A percentile compares a stretch with the other conserved stretches of the same genome.
Evolutionary conservation across 2,329 filamentous ascomycete genomes (phyloP).

Genomic region (Albifimbria verrucaria): DNA sequence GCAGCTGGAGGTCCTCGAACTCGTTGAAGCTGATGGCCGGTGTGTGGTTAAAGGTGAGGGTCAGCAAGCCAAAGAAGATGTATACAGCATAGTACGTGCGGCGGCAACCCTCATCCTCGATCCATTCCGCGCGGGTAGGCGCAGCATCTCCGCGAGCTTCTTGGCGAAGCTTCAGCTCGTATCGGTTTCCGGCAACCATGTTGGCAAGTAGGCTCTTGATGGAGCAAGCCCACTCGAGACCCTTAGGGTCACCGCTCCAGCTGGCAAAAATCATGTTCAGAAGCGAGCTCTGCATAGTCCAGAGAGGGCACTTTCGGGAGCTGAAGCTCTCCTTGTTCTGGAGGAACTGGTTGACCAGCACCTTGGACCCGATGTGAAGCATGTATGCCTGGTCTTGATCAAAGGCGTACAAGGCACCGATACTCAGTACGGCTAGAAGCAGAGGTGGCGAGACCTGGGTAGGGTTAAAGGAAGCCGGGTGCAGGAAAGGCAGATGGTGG

Average conservation of each 20-base stretch:
- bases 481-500: constrained; percentile 92
- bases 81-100: constrained; percentile 98
- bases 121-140: constrained; percentile 85
- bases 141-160: constrained; percentile 76
- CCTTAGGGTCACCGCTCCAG: constrained; percentile 98
- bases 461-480: constrained; percentile 85
- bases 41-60: constrained; percentile 95
- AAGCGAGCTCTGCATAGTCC: constrained; percentile 96
- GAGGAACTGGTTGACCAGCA: constrained; percentile 93
- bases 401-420: constrained; percentile 94
- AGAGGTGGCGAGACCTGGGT: constrained; percentile 77
- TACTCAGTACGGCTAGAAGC: constrained; percentile 85
- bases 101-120: constrained; percentile 93
- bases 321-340: constrained; percentile 99
- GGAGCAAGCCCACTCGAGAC: constrained; percentile 96
- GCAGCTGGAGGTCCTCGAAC: constrained; percentile 88
- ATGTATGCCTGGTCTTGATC: constrained; percentile 97
- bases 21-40: constrained; percentile 98
- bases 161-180: constrained; percentile 89
- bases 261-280: constrained; percentile 99
- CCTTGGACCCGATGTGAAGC: constrained; percentile 95
- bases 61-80: constrained; percentile 96
- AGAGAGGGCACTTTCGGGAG: constrained; percentile 92
- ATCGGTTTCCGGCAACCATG: constrained; percentile 96
- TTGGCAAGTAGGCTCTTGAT: constrained; percentile 98